phyloP scores from a whole-genome alignment of 192 early-diverging fungal genomes.

The Coemansia javaensis region DNA sequence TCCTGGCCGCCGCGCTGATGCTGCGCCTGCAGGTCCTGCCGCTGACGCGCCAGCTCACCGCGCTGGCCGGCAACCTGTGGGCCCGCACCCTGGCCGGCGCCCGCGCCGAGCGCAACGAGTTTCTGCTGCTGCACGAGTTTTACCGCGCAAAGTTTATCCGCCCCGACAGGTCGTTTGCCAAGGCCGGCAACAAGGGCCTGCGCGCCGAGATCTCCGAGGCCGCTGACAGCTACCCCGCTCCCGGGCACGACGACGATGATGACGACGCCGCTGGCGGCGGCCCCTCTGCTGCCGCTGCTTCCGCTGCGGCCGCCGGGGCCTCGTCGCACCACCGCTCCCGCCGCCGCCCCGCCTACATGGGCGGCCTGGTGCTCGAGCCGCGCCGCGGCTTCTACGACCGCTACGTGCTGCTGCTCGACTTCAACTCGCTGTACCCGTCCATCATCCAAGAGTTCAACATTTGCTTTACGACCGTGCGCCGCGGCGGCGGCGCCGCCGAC shows the following conservation, averaged over 20 bases:
- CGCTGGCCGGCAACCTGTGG: conserved; percentile 94
- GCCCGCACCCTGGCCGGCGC: conserved; percentile 81
- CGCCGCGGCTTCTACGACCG: conserved; percentile 96
- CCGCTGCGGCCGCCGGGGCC: no score
- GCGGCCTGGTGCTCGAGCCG: conserved; percentile 96
- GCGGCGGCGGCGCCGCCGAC: conserved; percentile 43
- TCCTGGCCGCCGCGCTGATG: conserved; percentile 76
- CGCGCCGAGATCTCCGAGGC: conserved; percentile 31
- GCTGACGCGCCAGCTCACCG: conserved; percentile 88
- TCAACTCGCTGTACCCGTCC: conserved; percentile 98
- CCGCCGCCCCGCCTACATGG: conserved; percentile 88
- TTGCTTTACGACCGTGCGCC: conserved; percentile 94
- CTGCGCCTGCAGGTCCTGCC: conserved; percentile 85
- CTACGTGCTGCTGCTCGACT: conserved; percentile 92
- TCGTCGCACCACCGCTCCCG: no score
- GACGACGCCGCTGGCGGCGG: conserved; percentile 7
- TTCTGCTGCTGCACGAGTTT: conserved; percentile 92
- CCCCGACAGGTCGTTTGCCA: conserved; percentile 68
- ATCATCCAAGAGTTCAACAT: conserved; percentile 99
- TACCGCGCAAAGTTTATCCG: conserved; percentile 85
- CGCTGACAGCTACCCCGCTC: conserved; percentile 11
- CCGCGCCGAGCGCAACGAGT: conserved; percentile 94
- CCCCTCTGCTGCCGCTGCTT: no score
- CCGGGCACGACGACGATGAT: conserved; percentile 5
- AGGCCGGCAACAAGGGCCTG: conserved; percentile 1